Evolutionary conservation across 306 rosid genomes (phyloP).

Genomic region (Vigna reflexopilosa): DNA sequence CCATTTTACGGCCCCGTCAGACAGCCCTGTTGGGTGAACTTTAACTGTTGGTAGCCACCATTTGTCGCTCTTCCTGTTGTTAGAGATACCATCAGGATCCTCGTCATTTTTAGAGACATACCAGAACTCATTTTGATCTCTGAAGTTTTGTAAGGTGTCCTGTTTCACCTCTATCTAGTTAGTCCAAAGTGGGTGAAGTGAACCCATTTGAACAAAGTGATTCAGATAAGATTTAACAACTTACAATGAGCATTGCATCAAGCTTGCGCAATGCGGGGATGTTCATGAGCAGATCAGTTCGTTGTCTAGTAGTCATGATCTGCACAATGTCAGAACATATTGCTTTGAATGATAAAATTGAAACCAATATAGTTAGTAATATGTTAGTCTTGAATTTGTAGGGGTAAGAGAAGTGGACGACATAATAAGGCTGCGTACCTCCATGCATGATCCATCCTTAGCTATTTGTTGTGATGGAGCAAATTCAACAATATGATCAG

Average conservation of each 20-base stretch:
- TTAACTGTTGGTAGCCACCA: conserved; percentile 93
- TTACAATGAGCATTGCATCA: conserved; percentile 88
- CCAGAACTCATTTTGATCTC: conserved; percentile 77
- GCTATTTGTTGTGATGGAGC: conserved; percentile 75
- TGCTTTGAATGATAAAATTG: neutral
- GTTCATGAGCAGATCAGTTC: conserved; percentile 83
- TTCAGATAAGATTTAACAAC: conserved; percentile 37
- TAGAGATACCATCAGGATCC: conserved; percentile 50
- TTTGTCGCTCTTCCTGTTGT: conserved; percentile 67
- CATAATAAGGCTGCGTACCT: conserved; percentile 54
- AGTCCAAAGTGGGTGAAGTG: conserved; percentile 31
- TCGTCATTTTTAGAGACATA: conserved; percentile 64
- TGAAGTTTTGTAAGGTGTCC: conserved; percentile 76
- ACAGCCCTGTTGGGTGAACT: conserved; percentile 73
- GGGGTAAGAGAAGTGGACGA: neutral
- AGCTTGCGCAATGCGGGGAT: conserved; percentile 87
- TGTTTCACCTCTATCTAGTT: conserved; percentile 47
- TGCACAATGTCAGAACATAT: conserved; percentile 34
- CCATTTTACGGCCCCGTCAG: conserved; percentile 72
- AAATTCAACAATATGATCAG: conserved; percentile 91
- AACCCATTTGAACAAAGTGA: conserved; percentile 22
- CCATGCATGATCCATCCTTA: conserved; percentile 81
- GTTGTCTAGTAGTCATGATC: conserved; percentile 94
- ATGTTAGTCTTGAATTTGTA: neutral
- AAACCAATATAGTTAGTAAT: neutral